These are phyloP conservation scores for Cephalotrichum gorgonifer DNA, from an alignment of 2,329 filamentous ascomycete species.

Conservation along the genomic window DNA sequence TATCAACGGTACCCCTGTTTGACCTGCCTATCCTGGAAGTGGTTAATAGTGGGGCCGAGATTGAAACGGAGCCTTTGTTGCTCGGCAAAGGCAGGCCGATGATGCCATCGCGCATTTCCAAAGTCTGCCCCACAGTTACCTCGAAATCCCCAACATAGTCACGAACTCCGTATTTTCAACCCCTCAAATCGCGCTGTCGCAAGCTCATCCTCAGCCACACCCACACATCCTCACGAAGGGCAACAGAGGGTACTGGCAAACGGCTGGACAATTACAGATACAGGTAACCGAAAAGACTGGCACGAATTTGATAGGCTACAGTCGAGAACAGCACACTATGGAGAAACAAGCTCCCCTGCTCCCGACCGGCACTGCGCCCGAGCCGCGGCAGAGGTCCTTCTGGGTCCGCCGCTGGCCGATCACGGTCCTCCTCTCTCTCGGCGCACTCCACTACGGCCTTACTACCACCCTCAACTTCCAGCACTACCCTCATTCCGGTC, in stretches of 20 bases:
- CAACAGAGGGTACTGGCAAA: background rate
- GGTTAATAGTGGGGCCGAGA: too few species aligned
- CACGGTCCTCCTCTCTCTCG: background rate
- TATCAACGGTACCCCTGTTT: too few species aligned
- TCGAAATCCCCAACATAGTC: too few species aligned
- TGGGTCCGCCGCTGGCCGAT: background rate
- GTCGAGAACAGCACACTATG: background rate
- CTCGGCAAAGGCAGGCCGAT: too few species aligned
- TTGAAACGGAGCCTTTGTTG: too few species aligned
- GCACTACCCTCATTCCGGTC: background rate
- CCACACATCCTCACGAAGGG: background rate
- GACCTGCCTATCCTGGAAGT: too few species aligned
- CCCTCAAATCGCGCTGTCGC: too few species aligned
- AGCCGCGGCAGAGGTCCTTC: background rate
- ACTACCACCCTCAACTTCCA: background rate
- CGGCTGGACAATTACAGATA: background rate
- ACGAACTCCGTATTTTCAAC: too few species aligned
- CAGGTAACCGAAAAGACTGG: too few species aligned
- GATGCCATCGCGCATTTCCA: too few species aligned
- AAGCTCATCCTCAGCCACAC: background rate
- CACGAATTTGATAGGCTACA: too few species aligned
- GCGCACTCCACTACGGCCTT: background rate
- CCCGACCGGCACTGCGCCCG: background rate
- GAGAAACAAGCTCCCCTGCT: background rate
- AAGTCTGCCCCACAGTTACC: too few species aligned